Evolutionary conservation across 345 rosid species (phyloP).

Genomic region (Capsella bursapastoris): DNA sequence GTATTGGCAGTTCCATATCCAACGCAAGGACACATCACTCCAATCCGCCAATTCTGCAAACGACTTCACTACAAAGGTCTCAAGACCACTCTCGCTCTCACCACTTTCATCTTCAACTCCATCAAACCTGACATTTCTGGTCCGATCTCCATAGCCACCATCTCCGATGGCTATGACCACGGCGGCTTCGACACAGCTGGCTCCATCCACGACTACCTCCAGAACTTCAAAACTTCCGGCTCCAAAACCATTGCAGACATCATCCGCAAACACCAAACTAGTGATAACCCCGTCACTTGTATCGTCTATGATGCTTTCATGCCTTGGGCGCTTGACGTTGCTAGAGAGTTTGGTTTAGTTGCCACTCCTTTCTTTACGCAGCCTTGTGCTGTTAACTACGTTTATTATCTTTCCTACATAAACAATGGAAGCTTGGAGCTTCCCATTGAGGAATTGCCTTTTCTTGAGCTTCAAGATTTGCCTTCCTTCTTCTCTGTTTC

Average conservation of each 20-base stretch:
- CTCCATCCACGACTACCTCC: constrained; percentile 45
- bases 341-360: constrained; percentile 52
- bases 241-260: constrained; percentile 54
- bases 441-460: constrained; percentile 52
- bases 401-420: constrained; percentile 52
- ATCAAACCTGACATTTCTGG: constrained; percentile 38
- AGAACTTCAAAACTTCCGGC: constrained; percentile 48
- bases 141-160: constrained; percentile 28
- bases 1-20: constrained; percentile 49
- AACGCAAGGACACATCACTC: constrained; percentile 61
- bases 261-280: constrained; percentile 44
- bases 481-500: constrained; percentile 56
- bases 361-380: constrained; percentile 71
- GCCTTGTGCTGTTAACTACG: constrained; percentile 60
- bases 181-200: constrained; percentile 19
- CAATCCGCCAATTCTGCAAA: constrained; percentile 59
- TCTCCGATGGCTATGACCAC: constrained; percentile 29
- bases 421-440: constrained; percentile 46
- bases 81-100: constrained; percentile 47
- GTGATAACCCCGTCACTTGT: constrained; percentile 52
- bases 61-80: constrained; percentile 57
- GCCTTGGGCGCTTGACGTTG: constrained; percentile 71
- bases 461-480: constrained; percentile 58
- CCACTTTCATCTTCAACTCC: constrained; percentile 46
- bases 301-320: constrained; percentile 66